Evolutionary conservation across 768 basidiomycete genomes (phyloP), one percentile per base, ranked within the genome.

Genomic region (Tephrocybe sp.): DNA sequence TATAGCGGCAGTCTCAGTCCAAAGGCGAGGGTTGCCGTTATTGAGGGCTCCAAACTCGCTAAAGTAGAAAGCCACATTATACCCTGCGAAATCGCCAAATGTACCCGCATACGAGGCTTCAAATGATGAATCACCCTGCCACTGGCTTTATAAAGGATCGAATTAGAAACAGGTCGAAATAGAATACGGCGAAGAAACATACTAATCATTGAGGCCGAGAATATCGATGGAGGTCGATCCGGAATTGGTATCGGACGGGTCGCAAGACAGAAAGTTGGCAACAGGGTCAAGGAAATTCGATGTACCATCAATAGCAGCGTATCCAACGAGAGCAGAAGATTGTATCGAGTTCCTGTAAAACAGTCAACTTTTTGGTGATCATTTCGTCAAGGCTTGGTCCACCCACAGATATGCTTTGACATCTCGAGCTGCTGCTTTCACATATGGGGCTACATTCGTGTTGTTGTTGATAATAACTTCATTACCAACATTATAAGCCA

Each of bases 351-450:
- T 77, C 4, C 88, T 89, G 56, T 10, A 12, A 45, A 47, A 33
- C 19, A 39, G 4, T 43, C 34, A 30, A 35, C 26, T 26, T 32
- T 36, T 40, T 26, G 26, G 10, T 44, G 26, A 26, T 26, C 26
- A 26, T n/a, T 42, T 32, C 17, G 36, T 30, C 30, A 22, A 45
- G 22, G 48, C 22, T 33, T 44, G 31, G 54, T n/a, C 14, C 26
- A 72, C 84, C 61, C 55, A 87, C 82, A 97, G 74, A 67, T 93
- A 96, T 6, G 92, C 81, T 64, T 84, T 93, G 57, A 83, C 72
- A 64, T 97, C 94, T 35, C 94, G 84, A 22, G 92, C 91, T 19
- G 94, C 94, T 34, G 92, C 92, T 66, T 94, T 95, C 63, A 97
- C 80, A 66, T 81, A 97, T 4, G 92, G 79, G 13, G 85, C 82